phyloP scores from a whole-genome alignment of 1,284 basidiomycete species.

The Malassezia sp. region DNA sequence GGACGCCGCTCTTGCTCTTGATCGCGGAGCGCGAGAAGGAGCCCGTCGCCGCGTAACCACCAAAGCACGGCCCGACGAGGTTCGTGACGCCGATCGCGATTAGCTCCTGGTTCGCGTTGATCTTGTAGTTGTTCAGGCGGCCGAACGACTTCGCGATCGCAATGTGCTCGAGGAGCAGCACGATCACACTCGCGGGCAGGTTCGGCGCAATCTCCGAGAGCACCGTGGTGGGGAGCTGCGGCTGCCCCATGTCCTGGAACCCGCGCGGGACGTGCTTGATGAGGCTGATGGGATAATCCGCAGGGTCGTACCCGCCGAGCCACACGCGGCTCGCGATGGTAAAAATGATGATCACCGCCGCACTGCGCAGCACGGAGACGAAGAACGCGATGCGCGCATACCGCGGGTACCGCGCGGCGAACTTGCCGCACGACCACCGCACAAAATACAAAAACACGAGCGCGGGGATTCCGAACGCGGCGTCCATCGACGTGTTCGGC shows the following conservation, averaged over 20 bases:
- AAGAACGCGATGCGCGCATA: slow-evolving; percentile 57
- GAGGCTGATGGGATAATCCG: slow-evolving; percentile 74
- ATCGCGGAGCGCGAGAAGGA: slow-evolving; percentile 95
- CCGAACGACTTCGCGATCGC: slow-evolving; percentile 88
- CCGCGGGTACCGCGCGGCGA: slow-evolving; percentile 60
- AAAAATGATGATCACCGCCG: slow-evolving; percentile 49
- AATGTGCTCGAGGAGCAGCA: slow-evolving; percentile 90
- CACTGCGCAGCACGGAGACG: slow-evolving; percentile 39
- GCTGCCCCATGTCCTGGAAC: slow-evolving; percentile 59
- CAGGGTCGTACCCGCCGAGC: slow-evolving; percentile 45
- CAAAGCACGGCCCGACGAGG: slow-evolving; percentile 54
- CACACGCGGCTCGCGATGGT: slow-evolving; percentile 50
- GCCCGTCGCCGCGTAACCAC: slow-evolving; percentile 89
- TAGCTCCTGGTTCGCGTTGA: slow-evolving; percentile 92
- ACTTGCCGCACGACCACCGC: slow-evolving; percentile 56
- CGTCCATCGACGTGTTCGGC: slow-evolving; percentile 62
- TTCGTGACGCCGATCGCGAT: slow-evolving; percentile 96
- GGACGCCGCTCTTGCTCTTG: slow-evolving; percentile 89
- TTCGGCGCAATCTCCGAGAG: slow-evolving; percentile 62
- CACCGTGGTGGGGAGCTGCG: slow-evolving; percentile 58
- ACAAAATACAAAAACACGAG: slow-evolving; percentile 65
- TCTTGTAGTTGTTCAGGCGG: slow-evolving; percentile 89
- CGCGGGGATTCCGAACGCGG: slow-evolving; percentile 76
- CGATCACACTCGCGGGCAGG: slow-evolving; percentile 83
- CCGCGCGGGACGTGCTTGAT: slow-evolving; percentile 58